Evolutionary conservation across 164 flowering plant genomes (phyloP), one percentile per base, ranked within the genome.

Genomic region (Aristolochia californica): DNA sequence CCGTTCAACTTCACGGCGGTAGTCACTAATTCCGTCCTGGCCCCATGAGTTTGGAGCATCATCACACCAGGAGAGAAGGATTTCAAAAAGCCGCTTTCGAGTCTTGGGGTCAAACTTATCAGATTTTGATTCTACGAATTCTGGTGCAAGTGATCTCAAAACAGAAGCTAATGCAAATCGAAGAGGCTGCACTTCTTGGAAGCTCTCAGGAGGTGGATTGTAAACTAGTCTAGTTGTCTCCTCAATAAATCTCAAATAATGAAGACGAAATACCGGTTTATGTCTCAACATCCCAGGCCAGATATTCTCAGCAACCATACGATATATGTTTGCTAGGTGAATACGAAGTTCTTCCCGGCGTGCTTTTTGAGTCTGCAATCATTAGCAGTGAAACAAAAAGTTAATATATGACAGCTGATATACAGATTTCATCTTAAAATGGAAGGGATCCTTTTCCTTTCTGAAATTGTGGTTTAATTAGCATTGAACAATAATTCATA

Each of bases 311-410:
- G 99, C 90, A 64, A 90, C 86, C 55, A 82, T 70, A 10, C 96
- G 91, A 61, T 84, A 88, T 56, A 94, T 82, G 72, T 88, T 90
- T 57, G 97, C 91, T 69, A 83, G 80, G 65, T 90, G 97, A 58
- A 75, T 66, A n/a, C 95, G 96, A 14, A 90, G 84, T 68, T 94
- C 99, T 73, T 94, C 99, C 20, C 96, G 88, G 26, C 99, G 93
- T 40, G 82, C 59, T 68, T 81, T 94, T 73, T 94, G 99, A 70
- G 73, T 84, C 97, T 94, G 88, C 72, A 68, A 52, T 43, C 38
- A 65, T 55, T 25, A 24, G 15, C 23, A 9, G 59, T 13, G 34
- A 53, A 49, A 21, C n/a, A n/a, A n/a, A 27, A 53, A 2, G 45
- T 34, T 47, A 43, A 13, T 34, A 12, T 34, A 34, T 34, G 40